Conservation (phyloP, 169 alveolate genomes). For the Plasmodium relictum region DNA sequence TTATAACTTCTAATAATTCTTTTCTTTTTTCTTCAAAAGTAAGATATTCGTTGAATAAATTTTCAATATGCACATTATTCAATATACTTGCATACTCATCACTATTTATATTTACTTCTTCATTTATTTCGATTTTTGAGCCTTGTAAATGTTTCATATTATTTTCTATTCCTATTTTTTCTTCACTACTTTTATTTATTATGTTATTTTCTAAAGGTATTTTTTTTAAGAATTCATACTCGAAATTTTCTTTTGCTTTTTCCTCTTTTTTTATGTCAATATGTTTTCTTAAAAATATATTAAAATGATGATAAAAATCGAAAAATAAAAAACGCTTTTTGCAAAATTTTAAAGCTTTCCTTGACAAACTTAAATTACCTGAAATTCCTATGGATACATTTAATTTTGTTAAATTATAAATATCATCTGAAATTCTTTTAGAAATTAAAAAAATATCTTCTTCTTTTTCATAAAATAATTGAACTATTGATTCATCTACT, state of each 20-base stretch:
- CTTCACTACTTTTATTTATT: not conserved
- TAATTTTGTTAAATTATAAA: conserved; percentile 50
- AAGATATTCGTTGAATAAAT: conserved; percentile 38
- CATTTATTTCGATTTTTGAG: not conserved
- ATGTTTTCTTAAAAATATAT: conserved; percentile 36
- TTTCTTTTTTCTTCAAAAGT: conserved; percentile 28
- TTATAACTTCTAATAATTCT: not conserved
- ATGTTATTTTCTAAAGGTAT: not conserved
- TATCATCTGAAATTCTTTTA: conserved; percentile 51
- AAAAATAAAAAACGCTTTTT: conserved; percentile 72
- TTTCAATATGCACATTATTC: not conserved
- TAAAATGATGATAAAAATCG: conserved; percentile 70
- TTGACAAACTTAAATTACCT: conserved; percentile 12
- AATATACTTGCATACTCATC: not conserved
- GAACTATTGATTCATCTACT: conserved; percentile 60
- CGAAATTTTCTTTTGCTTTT: not conserved
- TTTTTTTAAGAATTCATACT: not conserved
- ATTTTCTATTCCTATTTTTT: not conserved
- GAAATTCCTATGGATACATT: conserved; percentile 67
- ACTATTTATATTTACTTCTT: not conserved
- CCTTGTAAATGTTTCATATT: not conserved
- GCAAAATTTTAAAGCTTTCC: conserved; percentile 58
- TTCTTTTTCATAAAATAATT: conserved; percentile 65
- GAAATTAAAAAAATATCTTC: conserved; percentile 29
- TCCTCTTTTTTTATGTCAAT: not conserved